Base-by-base conservation (phyloP, 164 flowering plant genomes). In the Annona cherimola region DNA sequence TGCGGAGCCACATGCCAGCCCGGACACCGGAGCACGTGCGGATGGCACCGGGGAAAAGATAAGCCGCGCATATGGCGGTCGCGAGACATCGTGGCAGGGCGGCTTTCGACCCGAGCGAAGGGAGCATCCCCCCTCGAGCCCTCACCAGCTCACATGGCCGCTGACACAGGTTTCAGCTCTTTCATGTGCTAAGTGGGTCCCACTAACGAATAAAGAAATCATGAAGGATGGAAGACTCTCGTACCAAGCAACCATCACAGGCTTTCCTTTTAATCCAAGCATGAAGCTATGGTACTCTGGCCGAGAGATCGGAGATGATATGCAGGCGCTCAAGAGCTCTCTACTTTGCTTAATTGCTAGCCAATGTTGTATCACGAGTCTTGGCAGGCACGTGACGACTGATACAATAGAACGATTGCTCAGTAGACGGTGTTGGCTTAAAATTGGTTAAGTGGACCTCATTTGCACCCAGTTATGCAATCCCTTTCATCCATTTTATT, bases 101-200 rank as follows among this genome's bases (percentile, higher is more conserved):
- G 50, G 87, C 85, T 87, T 84, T 84, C 76, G 79, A 84, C 88
- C 85, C 82, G 88, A 83, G 86, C 81, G 68, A 75, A 80, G 73
- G 35, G 35, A 26, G 35, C 35, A 26, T 26, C 35, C 35, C 1
- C 35, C 35, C 35, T 26, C 35, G 35, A 26, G 35, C 35, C 35
- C 35, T 26, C 82, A 64, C 26, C 39, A 43, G 19, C 81, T 81
- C 91, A 88, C 87, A 86, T 88, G 87, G 70, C 40, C 64, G 78
- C 91, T 88, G 89, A 88, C 91, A 83, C 81, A 35, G 3, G 35
- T 70, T 63, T 73, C 82, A 74, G 45, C 84, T 69, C 83, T 35
- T 75, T 85, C 89, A 88, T 88, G 87, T 84, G 88, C 83, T 75
- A n/a, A 1, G 11, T 70, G 78, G 80, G 72, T 74, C 85, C 83